A percentile compares a stretch with the other conserved stretches of the same genome.
These are phyloP conservation scores for Colletotrichum somersetense DNA, from an alignment of 2,329 filamentous ascomycete genomes.

Conservation along the genomic window DNA sequence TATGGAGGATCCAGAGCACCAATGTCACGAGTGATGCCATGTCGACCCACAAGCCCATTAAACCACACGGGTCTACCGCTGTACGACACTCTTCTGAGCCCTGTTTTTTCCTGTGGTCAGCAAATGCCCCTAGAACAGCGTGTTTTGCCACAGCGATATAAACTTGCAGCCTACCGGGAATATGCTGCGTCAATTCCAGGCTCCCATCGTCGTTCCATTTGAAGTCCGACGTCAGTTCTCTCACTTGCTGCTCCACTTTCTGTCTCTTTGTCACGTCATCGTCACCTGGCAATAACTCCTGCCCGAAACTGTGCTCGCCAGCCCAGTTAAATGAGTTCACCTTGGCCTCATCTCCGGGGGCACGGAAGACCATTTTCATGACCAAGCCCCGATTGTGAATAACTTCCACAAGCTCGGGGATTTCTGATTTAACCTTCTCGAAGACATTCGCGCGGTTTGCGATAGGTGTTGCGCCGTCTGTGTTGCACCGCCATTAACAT, in stretches of 20 bases:
- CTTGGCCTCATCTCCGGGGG: slow-evolving; percentile 41
- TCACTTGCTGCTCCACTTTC: slow-evolving; percentile 42
- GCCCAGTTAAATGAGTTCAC: slow-evolving; percentile 43
- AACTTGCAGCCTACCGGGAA: slow-evolving; percentile 26
- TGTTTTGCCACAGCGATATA: neutral
- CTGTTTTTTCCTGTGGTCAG: neutral
- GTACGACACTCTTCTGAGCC: slow-evolving; percentile 32
- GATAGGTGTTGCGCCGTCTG: slow-evolving; percentile 40
- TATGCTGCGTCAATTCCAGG: slow-evolving; percentile 41
- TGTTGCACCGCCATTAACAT: too few relatives aligned
- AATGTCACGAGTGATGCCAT: slow-evolving; percentile 42
- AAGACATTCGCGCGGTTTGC: slow-evolving; percentile 39
- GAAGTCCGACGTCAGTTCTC: slow-evolving; percentile 37
- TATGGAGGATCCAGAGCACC: slow-evolving; percentile 42
- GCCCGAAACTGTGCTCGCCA: slow-evolving; percentile 45
- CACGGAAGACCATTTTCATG: slow-evolving; percentile 44
- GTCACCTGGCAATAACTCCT: slow-evolving; percentile 46
- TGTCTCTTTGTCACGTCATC: slow-evolving; percentile 26
- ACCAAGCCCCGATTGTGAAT: slow-evolving; percentile 39
- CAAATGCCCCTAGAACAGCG: neutral
- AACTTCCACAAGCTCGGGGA: slow-evolving; percentile 42
- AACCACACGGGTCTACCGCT: slow-evolving; percentile 40
- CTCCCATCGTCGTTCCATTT: slow-evolving; percentile 38
- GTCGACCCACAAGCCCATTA: slow-evolving; percentile 41
- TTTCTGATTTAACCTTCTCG: slow-evolving; percentile 33